These are phyloP conservation scores for Beta lomatogona DNA, from an alignment of 179 eudicot genomes.

Conservation along the genomic window DNA sequence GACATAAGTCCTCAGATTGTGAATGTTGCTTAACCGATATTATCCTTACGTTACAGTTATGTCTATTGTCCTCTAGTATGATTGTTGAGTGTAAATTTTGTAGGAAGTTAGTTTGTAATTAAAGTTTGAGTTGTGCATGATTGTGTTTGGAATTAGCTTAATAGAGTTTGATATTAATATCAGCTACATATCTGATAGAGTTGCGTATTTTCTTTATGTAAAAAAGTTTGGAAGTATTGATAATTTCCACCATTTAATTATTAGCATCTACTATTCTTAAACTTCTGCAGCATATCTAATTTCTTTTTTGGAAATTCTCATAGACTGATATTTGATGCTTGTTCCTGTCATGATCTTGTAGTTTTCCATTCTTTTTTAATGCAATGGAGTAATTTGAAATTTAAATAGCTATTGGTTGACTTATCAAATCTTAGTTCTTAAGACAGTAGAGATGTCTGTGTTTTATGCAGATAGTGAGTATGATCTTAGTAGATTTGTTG, in stretches of 20 bases:
- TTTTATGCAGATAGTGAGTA: slow-evolving; percentile 89
- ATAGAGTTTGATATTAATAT: too few species aligned
- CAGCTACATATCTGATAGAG: background rate
- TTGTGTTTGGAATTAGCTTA: background rate
- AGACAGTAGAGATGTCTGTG: slow-evolving; percentile 99
- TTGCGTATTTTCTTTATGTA: background rate
- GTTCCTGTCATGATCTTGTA: background rate
- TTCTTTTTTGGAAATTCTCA: too few species aligned
- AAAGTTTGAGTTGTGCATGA: background rate
- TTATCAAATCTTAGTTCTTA: slow-evolving; percentile 28
- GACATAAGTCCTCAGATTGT: background rate
- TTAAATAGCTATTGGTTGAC: slow-evolving; percentile 14
- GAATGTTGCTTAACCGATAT: background rate
- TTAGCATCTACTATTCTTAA: too few species aligned
- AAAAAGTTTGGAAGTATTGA: too few species aligned
- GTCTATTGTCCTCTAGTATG: background rate
- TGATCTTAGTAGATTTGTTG: slow-evolving; percentile 99
- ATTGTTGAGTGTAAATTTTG: background rate
- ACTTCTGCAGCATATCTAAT: too few species aligned
- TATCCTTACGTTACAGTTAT: background rate
- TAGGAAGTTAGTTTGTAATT: background rate
- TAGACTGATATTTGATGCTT: too few species aligned
- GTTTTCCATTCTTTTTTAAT: too few species aligned
- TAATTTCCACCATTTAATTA: too few species aligned
- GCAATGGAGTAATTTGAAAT: background rate